Base-by-base conservation (phyloP, 2,329 filamentous ascomycete species). In the Fusarium domesticum region DNA sequence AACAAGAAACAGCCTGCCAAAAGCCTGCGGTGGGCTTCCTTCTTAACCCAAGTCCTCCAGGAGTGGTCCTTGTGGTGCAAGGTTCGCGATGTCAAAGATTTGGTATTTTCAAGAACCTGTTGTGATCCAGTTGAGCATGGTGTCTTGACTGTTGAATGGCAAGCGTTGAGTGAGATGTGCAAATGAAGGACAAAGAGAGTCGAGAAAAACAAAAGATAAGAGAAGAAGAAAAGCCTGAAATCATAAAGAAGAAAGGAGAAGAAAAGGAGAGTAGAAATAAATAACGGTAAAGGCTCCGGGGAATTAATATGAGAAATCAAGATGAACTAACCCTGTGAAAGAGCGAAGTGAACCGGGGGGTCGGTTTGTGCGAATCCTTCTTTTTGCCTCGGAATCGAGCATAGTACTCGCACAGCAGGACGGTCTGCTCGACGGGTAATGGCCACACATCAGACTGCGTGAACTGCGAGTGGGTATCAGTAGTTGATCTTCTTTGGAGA, bases 1-100 rank as follows among this genome's bases (percentile, higher is more conserved):
- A 79, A 65, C 41, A 80, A 63, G 60, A 81, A 80, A 63, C 77
- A 82, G 12, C 72, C 73, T 25, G 74, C 68, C n/a, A 80, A 64
- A 19, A 83, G 68, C 33, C 80, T 73, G 43, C 76, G 73, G 42
- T 67, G 69, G 6, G 75, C 68, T 62, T 83, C 80, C 38, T 64
- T 61, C 35, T 74, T 64, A 32, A 81, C 60, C 80, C 80, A 83
- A 47, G 63, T 56, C 31, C 64, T 66, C 79, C 79, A 82, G 36
- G 66, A 66, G 45, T 64, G 62, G 23, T 66, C 56, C 19, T 54
- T 60, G 37, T 64, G 51, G 23, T 12, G 14, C 23, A 12, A 3
- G 23, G 23, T 28, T 28, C 14, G 23, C 23, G 23, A 28, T 10
- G 23, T 28, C 23, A 12, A 28, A 28, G 23, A 28, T 12, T 28